Conservation (phyloP, 129 eudicot species). For the Heracleum sosnowskyi region DNA sequence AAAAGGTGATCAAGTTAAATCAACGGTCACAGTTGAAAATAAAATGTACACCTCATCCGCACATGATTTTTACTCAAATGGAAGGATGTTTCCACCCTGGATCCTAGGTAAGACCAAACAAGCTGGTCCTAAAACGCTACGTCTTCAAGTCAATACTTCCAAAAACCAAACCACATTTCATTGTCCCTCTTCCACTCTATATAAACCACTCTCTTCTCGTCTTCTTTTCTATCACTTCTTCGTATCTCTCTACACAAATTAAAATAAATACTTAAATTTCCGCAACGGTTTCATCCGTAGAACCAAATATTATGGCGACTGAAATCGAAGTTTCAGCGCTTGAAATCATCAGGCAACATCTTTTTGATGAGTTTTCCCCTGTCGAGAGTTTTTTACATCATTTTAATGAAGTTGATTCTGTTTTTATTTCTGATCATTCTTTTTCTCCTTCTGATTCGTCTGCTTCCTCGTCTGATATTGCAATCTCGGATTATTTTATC, state of each 20-base stretch:
- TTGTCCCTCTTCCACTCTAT: neutral
- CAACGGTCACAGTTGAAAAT: neutral
- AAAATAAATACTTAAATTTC: neutral
- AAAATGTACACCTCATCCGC: neutral
- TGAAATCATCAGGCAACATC: slow-evolving; percentile 43
- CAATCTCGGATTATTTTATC: slow-evolving; percentile 18
- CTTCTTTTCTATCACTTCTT: neutral
- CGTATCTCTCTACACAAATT: neutral
- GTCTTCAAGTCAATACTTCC: neutral
- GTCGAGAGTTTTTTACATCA: slow-evolving; percentile 1
- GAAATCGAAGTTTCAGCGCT: slow-evolving; percentile 30
- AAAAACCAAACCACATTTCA: neutral
- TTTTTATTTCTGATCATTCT: slow-evolving; percentile 3
- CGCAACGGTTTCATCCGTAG: neutral
- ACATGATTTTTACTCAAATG: neutral
- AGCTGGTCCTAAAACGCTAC: neutral
- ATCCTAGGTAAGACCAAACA: neutral
- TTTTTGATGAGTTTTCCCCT: slow-evolving; percentile 41
- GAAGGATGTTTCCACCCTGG: neutral
- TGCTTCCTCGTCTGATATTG: neutral
- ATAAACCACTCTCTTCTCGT: neutral
- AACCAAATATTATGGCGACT: slow-evolving; percentile 21
- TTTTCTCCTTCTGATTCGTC: slow-evolving; percentile 12
- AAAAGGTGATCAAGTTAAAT: neutral
- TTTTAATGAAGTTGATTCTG: neutral